Evolutionary conservation across 768 basidiomycete species (phyloP).

Genomic region (Boletus vermiculosoides): DNA sequence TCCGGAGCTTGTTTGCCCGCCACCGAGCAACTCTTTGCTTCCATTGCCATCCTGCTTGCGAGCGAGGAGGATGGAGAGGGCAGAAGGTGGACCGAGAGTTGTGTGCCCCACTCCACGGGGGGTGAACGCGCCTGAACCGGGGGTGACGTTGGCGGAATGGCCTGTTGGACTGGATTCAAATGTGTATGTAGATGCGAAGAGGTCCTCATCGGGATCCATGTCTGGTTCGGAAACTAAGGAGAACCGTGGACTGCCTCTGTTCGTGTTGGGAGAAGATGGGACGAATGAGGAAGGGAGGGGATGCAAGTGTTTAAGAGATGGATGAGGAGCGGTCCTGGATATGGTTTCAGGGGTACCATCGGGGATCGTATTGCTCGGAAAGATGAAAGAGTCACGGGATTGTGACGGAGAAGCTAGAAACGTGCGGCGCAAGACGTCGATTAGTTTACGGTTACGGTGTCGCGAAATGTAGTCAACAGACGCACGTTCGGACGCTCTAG

Average conservation of each 20-base stretch:
- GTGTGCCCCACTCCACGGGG: constrained; percentile 24
- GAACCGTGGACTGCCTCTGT: constrained; percentile 25
- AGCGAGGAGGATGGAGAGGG: constrained; percentile 37
- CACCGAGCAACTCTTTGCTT: neutral
- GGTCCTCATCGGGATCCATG: constrained; percentile 27
- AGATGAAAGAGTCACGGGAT: constrained; percentile 40
- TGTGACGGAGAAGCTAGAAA: constrained; percentile 25
- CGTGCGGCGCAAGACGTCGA: constrained; percentile 15
- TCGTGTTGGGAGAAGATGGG: constrained; percentile 20
- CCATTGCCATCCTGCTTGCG: constrained; percentile 13
- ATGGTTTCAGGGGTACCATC: constrained; percentile 28
- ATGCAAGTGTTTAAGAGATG: constrained; percentile 18
- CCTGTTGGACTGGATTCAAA: constrained; percentile 20
- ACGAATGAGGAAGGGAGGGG: constrained; percentile 26
- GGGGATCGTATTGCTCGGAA: constrained; percentile 30
- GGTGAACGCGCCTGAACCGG: constrained; percentile 17
- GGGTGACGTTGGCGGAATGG: constrained; percentile 2
- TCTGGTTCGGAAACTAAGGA: constrained; percentile 24
- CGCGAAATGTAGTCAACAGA: constrained; percentile 6
- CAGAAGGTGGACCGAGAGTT: constrained; percentile 29
- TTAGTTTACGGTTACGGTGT: constrained; percentile 12
- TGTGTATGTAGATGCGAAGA: constrained; percentile 31
- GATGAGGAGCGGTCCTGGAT: constrained; percentile 7
- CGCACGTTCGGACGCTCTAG: constrained; percentile 27
- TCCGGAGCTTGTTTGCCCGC: neutral